Evolutionary conservation across 2,329 filamentous ascomycete species (phyloP).

Genomic region (Microdochium nivale): DNA sequence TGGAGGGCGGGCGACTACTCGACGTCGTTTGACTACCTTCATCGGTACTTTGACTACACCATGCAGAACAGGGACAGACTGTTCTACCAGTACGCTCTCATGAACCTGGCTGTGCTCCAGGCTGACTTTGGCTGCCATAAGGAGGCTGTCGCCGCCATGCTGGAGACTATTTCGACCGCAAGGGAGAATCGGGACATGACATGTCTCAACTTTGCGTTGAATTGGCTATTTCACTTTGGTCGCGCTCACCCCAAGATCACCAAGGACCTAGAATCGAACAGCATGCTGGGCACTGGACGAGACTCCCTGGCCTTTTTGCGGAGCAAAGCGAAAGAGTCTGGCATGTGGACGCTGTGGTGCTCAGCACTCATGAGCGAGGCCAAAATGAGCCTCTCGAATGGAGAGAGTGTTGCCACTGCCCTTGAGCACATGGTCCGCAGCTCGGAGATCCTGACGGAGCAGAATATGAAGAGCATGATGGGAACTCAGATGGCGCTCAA

Average conservation of each 20-base stretch:
- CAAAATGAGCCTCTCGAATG: slow-evolving; percentile 66
- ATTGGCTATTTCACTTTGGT: slow-evolving; percentile 94
- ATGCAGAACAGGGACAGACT: slow-evolving; percentile 76
- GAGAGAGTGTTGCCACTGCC: slow-evolving; percentile 53
- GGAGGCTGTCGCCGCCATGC: slow-evolving; percentile 88
- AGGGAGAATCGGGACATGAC: slow-evolving; percentile 86
- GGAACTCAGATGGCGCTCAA: slow-evolving; percentile 66
- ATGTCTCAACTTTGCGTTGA: slow-evolving; percentile 90
- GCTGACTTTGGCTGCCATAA: slow-evolving; percentile 88
- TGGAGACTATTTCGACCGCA: slow-evolving; percentile 91
- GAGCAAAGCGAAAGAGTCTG: slow-evolving; percentile 74
- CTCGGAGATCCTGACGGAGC: slow-evolving; percentile 72
- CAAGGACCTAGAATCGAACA: slow-evolving; percentile 59
- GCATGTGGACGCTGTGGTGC: slow-evolving; percentile 78
- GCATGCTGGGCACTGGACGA: slow-evolving; percentile 67
- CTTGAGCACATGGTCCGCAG: slow-evolving; percentile 76
- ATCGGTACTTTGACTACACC: slow-evolving; percentile 95
- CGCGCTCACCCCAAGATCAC: slow-evolving; percentile 74
- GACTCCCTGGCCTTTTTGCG: slow-evolving; percentile 80
- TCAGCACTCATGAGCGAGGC: slow-evolving; percentile 80
- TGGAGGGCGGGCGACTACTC: slow-evolving; percentile 89
- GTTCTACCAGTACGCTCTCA: slow-evolving; percentile 89
- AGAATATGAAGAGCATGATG: slow-evolving; percentile 63
- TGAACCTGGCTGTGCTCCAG: slow-evolving; percentile 89
- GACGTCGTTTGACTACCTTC: slow-evolving; percentile 81